Evolutionary conservation across 2,329 filamentous ascomycete species (phyloP).

Genomic region (Myriosclerotinia curreyana): DNA sequence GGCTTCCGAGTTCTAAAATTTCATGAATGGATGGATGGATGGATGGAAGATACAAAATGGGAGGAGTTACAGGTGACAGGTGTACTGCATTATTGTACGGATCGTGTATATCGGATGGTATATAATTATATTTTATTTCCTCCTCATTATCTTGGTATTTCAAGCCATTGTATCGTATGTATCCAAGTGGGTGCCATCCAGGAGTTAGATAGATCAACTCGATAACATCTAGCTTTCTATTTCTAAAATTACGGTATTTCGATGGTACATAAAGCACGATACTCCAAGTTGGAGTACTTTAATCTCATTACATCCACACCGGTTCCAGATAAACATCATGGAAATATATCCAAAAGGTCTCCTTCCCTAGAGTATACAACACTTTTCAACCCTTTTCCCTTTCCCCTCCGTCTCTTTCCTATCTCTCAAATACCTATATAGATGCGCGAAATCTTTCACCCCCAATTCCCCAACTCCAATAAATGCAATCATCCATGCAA

Average conservation of each 20-base stretch:
- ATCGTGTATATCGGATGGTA: background rate
- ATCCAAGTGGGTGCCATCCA: background rate
- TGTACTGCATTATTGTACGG: background rate
- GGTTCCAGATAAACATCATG: background rate
- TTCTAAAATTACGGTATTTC: background rate
- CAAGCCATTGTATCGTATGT: background rate
- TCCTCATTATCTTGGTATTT: background rate
- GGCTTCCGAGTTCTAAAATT: too few species aligned
- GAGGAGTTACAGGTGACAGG: too few species aligned
- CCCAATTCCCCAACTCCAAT: background rate
- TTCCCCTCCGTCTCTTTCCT: background rate
- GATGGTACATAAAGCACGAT: background rate
- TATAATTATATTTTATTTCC: conserved; percentile 1
- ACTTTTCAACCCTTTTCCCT: too few species aligned
- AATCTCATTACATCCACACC: background rate
- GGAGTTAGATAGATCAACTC: background rate
- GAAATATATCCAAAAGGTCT: background rate
- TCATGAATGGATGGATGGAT: too few species aligned
- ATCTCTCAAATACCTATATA: background rate
- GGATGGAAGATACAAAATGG: background rate
- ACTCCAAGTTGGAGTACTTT: background rate
- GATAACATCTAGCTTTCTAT: background rate
- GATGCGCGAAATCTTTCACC: background rate
- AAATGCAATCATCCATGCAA: background rate
- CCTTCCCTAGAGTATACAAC: background rate